Conservation (phyloP, 257 asterid species). For the Fraxinus anomala region DNA sequence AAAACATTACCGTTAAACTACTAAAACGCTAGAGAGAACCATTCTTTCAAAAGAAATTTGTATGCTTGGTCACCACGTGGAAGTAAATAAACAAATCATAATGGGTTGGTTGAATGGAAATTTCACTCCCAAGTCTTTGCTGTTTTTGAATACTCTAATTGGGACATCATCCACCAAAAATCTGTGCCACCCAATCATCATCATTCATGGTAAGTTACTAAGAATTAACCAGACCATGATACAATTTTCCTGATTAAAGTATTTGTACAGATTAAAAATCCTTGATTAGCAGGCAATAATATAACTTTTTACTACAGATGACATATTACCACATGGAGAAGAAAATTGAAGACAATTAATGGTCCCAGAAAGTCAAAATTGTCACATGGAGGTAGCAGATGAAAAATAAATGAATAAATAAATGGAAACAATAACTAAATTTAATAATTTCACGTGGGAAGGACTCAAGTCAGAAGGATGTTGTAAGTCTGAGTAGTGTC, state of each 20-base stretch:
- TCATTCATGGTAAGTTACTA: not conserved
- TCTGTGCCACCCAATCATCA: not conserved
- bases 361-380: constrained; percentile 32
- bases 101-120: too few relatives aligned
- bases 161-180: too few relatives aligned
- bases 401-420: constrained; percentile 20
- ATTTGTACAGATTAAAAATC: not conserved
- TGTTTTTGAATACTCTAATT: too few relatives aligned
- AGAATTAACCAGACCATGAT: not conserved
- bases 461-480: constrained; percentile 31
- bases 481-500: not conserved
- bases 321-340: not conserved
- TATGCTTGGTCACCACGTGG: too few relatives aligned
- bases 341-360: not conserved
- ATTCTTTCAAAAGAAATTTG: too few relatives aligned
- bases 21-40: too few relatives aligned
- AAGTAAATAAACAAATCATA: too few relatives aligned
- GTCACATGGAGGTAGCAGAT: constrained; percentile 35
- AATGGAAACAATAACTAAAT: constrained; percentile 23
- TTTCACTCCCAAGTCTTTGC: too few relatives aligned
- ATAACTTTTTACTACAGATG: not conserved
- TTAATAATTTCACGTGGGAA: constrained; percentile 31
- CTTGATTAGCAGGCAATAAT: not conserved
- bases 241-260: too few relatives aligned
- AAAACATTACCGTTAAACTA: too few relatives aligned